phyloP scores from a whole-genome alignment of 768 basidiomycete species.

The Xerocomellus chrysenteron region DNA sequence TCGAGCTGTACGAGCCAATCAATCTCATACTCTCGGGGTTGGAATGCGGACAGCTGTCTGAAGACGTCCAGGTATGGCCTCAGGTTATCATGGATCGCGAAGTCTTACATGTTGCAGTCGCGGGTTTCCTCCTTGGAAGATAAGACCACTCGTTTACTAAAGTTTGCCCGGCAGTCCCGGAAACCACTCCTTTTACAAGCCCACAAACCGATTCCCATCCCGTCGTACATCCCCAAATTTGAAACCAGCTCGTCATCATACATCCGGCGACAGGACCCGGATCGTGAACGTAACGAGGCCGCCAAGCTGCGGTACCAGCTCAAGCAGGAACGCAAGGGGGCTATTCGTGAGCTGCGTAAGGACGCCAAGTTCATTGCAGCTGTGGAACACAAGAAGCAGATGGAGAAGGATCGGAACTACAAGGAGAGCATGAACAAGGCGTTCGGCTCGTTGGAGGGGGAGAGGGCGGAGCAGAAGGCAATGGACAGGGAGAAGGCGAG shows the following conservation, averaged over 20 bases:
- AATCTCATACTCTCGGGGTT: constrained; percentile 55
- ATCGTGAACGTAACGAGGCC: constrained; percentile 85
- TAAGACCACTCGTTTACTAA: constrained; percentile 60
- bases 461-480: constrained; percentile 93
- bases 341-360: constrained; percentile 93
- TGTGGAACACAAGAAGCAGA: constrained; percentile 81
- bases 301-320: constrained; percentile 84
- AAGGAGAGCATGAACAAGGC: constrained; percentile 82
- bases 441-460: constrained; percentile 72
- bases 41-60: constrained; percentile 44
- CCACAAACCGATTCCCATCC: constrained; percentile 95
- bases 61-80: constrained; percentile 52
- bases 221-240: constrained; percentile 92
- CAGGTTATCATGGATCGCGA: constrained; percentile 1
- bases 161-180: constrained; percentile 70
- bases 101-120: constrained; percentile 39
- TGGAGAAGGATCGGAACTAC: constrained; percentile 82
- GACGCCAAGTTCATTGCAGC: constrained; percentile 90
- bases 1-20: constrained; percentile 81
- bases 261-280: constrained; percentile 81
- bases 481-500: constrained; percentile 81
- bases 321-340: constrained; percentile 96
- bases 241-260: constrained; percentile 74
- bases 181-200: constrained; percentile 81
- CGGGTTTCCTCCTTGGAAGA: constrained; percentile 46